A percentile compares a stretch with the other conserved stretches of the same genome.
Evolutionary conservation across 2,329 filamentous ascomycete genomes (phyloP).

Genomic region (Fusarium lateritium): DNA sequence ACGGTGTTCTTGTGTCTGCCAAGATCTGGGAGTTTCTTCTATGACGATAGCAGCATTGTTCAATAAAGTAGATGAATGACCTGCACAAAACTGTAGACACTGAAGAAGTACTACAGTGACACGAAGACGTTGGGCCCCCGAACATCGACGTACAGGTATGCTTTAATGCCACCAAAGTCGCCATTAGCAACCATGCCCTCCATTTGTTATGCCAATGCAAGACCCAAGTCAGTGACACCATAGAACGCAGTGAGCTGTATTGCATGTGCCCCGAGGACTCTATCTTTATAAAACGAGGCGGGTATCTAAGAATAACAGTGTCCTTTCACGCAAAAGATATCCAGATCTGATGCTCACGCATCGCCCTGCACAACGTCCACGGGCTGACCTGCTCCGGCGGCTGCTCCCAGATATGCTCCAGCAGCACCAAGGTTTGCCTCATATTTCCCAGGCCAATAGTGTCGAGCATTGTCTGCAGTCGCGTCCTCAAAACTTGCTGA

Average conservation of each 20-base stretch:
- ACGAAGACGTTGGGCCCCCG: too few relatives aligned
- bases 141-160: too few relatives aligned
- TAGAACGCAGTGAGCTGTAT: neutral
- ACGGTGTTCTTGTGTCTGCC: constrained; percentile 48
- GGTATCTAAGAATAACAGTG: constrained; percentile 21
- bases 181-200: too few relatives aligned
- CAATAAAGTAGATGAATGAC: neutral
- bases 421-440: constrained; percentile 57
- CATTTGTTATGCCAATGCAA: too few relatives aligned
- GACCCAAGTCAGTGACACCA: too few relatives aligned
- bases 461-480: constrained; percentile 54
- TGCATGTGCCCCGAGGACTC: constrained; percentile 24
- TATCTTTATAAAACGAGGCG: constrained; percentile 18
- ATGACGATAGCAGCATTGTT: neutral
- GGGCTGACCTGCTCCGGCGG: constrained; percentile 53
- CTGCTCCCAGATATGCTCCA: constrained; percentile 60
- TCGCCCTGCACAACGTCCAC: constrained; percentile 62
- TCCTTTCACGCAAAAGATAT: constrained; percentile 62
- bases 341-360: constrained; percentile 63
- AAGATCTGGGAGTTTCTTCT: constrained; percentile 50
- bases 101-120: neutral
- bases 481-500: constrained; percentile 53
- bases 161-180: too few relatives aligned
- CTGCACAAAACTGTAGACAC: neutral
- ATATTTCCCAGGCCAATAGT: constrained; percentile 63